A percentile compares a stretch with the other conserved stretches of the same genome.
Conservation (phyloP, 139 green algal genomes). For the Pseudopediastrum boryanum region DNA sequence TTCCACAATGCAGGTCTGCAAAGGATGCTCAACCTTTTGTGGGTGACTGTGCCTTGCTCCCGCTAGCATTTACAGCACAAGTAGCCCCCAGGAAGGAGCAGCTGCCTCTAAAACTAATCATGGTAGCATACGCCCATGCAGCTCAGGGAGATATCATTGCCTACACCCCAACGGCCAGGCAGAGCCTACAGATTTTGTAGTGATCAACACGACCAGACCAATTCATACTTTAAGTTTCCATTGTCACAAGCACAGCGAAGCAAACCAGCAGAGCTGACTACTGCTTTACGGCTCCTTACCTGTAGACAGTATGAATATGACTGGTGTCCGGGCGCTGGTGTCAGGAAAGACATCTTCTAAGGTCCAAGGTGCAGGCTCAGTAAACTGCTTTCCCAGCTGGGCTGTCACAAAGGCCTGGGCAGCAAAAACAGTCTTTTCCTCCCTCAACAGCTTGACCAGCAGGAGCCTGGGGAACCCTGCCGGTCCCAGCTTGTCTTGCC, state of each 20-base stretch:
- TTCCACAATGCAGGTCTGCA: too few species aligned
- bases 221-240: too few species aligned
- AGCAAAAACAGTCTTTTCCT: constrained; percentile 76
- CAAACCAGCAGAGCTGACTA: neutral
- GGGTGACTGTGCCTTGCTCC: too few species aligned
- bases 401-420: constrained; percentile 58
- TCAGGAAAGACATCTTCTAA: constrained; percentile 84
- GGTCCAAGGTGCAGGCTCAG: constrained; percentile 76
- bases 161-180: too few species aligned
- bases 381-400: constrained; percentile 74
- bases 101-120: too few species aligned
- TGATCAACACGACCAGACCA: too few species aligned
- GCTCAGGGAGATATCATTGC: too few species aligned
- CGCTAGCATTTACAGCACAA: too few species aligned
- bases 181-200: too few species aligned
- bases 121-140: too few species aligned
- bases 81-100: too few species aligned
- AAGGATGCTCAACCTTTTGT: too few species aligned
- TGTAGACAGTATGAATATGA: constrained; percentile 90
- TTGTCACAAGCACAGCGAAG: constrained; percentile 49
- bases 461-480: constrained; percentile 66
- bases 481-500: constrained; percentile 44
- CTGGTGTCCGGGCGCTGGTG: constrained; percentile 66
- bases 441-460: constrained; percentile 70
- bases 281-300: constrained; percentile 25